Evolutionary conservation across 805 yeast genomes (phyloP), one percentile per base, ranked within the genome.

Genomic region (Candida quercuum): DNA sequence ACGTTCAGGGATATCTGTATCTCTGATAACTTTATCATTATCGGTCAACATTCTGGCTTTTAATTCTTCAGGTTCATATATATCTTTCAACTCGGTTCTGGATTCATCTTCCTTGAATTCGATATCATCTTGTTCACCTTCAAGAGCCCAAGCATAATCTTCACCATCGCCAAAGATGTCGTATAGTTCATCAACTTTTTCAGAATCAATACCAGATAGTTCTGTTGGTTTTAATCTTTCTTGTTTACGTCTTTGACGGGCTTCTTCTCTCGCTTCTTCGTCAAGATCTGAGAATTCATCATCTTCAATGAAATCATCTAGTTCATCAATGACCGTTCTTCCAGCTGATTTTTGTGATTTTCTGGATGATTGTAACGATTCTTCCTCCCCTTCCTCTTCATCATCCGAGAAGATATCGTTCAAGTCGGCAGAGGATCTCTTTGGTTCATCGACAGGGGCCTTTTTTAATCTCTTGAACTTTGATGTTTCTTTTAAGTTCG

Each of bases 101-200:
- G 66, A 64, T 16, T 66, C 71, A 18, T 63, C 69, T 26, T 64
- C 68, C 30, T 61, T 66, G 21, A 54, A 64, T 22, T 60, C 67
- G 17, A 57, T 66, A 9, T 57, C 78, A n/a, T 66, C 66, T 33
- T 76, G 77, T 63, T 89, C 96, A 21, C 86, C 93, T 54, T 87
- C 96, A 38, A 93, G 68, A 11, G 99, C 99, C 98, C 99, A 93
- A 40, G 86, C 96, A 61, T 93, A 93, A 55, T 91, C 97, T 46
- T 81, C 88, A 36, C 99, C 99, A 59, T 88, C 94, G 47, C 99
- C 99, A 57, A 93, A 93, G 12, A 93, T 86, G 58, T 93, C 99
- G 54, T 80, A 88, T 56, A 93, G 75, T 60, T 91, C 97, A 54
- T 87, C 93, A 46, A 91, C 75, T 57, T 86, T 86, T 52, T 93